phyloP scores from a whole-genome alignment of 2,329 filamentous ascomycete genomes.

The Ophiostoma sp. region DNA sequence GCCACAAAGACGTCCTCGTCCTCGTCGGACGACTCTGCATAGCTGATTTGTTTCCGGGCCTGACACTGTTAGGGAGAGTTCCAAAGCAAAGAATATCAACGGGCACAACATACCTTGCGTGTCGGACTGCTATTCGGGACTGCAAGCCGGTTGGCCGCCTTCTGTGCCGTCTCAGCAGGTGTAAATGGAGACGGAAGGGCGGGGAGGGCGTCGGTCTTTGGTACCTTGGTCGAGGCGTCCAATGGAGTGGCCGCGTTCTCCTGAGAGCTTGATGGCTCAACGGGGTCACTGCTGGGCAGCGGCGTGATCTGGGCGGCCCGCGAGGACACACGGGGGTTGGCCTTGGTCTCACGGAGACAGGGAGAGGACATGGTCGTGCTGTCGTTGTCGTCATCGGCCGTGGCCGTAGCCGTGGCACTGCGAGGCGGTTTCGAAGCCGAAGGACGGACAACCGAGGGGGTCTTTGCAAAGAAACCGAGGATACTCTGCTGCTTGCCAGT shows the following conservation, averaged over 20 bases:
- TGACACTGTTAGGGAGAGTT: slow-evolving; percentile 31
- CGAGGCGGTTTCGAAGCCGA: slow-evolving; percentile 30
- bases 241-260: slow-evolving; percentile 60
- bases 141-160: slow-evolving; percentile 46
- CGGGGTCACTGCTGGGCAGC: slow-evolving; percentile 75
- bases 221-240: slow-evolving; percentile 48
- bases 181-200: slow-evolving; percentile 46
- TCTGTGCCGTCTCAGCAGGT: slow-evolving; percentile 46
- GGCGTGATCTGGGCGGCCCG: slow-evolving; percentile 60
- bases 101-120: slow-evolving; percentile 62
- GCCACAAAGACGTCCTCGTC: slow-evolving; percentile 69
- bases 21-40: slow-evolving; percentile 82
- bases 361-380: slow-evolving; percentile 35
- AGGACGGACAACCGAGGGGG: slow-evolving; percentile 35
- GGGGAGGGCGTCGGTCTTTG: slow-evolving; percentile 38
- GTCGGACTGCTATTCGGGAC: slow-evolving; percentile 68
- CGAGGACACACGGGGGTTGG: slow-evolving; percentile 44
- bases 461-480: slow-evolving; percentile 75
- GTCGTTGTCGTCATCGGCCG: slow-evolving; percentile 28
- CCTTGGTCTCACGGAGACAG: slow-evolving; percentile 50
- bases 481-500: slow-evolving; percentile 68
- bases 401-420: slow-evolving; percentile 29
- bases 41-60: slow-evolving; percentile 62
- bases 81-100: background rate
- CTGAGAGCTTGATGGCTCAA: slow-evolving; percentile 67